Conservation (phyloP, 1,284 basidiomycete species). For the Fomitiporia mediterranea region DNA sequence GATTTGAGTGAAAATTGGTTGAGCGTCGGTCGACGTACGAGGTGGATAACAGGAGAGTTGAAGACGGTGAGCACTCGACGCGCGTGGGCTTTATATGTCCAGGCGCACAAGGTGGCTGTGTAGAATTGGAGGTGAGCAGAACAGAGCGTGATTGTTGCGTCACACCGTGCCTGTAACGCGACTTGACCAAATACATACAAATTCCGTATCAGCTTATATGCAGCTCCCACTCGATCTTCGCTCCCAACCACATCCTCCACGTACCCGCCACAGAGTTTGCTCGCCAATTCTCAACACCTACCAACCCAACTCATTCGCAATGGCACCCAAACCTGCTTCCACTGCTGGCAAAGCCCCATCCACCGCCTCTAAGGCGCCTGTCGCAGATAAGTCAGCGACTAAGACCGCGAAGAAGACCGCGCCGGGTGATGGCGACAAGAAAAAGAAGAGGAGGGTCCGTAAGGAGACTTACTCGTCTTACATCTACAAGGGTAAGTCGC, state of each 20-base stretch:
- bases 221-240: background rate
- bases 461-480: conserved; percentile 94
- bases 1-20: conserved; percentile 19
- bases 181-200: conserved; percentile 22
- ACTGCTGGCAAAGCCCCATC: conserved; percentile 82
- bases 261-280: background rate
- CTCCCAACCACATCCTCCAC: conserved; percentile 6
- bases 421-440: conserved; percentile 67
- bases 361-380: conserved; percentile 72
- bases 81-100: conserved; percentile 20
- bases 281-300: conserved; percentile 24
- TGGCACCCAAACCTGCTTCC: conserved; percentile 79
- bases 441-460: conserved; percentile 83
- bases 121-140: conserved; percentile 13
- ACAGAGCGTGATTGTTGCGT: conserved; percentile 5
- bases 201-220: conserved; percentile 2
- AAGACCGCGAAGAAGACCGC: conserved; percentile 72
- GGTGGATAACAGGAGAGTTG: conserved; percentile 23
- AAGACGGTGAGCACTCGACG: conserved; percentile 15
- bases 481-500: conserved; percentile 80
- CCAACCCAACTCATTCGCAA: conserved; percentile 31
- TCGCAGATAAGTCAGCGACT: conserved; percentile 64
- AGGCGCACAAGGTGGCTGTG: conserved; percentile 18
- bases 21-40: conserved; percentile 20
- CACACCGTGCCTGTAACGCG: conserved; percentile 21